Conservation (phyloP, 805 yeast species). For the Candida dajiaensis region DNA sequence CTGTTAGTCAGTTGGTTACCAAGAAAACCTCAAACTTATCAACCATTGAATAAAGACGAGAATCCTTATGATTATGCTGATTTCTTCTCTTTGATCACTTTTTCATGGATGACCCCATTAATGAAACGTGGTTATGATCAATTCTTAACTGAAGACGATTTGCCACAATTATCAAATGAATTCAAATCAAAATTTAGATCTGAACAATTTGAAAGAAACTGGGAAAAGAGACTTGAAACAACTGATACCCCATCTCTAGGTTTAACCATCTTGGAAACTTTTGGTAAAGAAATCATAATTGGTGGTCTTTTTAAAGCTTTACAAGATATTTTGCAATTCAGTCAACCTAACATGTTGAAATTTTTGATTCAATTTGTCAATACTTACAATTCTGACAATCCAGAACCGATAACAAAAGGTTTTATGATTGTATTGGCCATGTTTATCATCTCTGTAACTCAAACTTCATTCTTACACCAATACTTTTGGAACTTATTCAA, state of each 20-base stretch:
- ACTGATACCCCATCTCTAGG: constrained; percentile 42
- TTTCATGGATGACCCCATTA: constrained; percentile 87
- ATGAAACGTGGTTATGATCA: constrained; percentile 74
- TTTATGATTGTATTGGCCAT: constrained; percentile 68
- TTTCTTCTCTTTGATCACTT: constrained; percentile 71
- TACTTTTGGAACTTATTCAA: constrained; percentile 72
- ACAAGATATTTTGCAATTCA: constrained; percentile 77
- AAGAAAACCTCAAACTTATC: constrained; percentile 33
- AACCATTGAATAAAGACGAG: constrained; percentile 27
- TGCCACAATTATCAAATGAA: constrained; percentile 72
- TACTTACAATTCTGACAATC: constrained; percentile 33
- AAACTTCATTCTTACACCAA: constrained; percentile 73
- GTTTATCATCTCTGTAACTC: constrained; percentile 73
- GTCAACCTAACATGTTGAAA: constrained; percentile 78
- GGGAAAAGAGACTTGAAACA: constrained; percentile 59
- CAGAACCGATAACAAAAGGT: constrained; percentile 62
- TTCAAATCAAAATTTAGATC: constrained; percentile 54
- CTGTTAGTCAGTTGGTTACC: constrained; percentile 34
- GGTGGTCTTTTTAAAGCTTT: constrained; percentile 70
- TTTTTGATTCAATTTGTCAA: constrained; percentile 56
- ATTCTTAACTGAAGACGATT: constrained; percentile 51
- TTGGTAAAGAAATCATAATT: constrained; percentile 60
- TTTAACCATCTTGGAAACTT: constrained; percentile 57
- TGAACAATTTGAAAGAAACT: constrained; percentile 44
- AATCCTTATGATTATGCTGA: constrained; percentile 43